Percentiles rank a stretch among this genome's conserved stretches.
Evolutionary conservation across 208 protist species (phyloP).

Genomic region (Strigomonas culicis): DNA sequence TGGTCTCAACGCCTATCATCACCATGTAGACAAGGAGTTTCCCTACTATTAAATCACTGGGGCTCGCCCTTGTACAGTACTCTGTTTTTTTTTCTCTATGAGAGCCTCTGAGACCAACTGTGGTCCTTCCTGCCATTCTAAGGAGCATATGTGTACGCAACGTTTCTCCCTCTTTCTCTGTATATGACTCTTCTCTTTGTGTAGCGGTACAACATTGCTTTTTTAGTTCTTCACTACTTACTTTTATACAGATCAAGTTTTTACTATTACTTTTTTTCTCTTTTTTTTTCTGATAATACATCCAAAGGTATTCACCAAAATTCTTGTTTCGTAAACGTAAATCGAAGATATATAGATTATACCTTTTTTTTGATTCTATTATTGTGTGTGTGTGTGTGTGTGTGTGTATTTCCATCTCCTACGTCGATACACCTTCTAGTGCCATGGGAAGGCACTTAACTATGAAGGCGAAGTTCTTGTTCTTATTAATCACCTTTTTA

Average conservation of each 20-base stretch:
- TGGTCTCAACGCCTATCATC: constrained; percentile 78
- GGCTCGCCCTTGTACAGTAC: background rate
- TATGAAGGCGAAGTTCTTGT: too few relatives aligned
- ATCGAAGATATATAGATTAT: too few relatives aligned
- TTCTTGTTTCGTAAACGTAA: too few relatives aligned
- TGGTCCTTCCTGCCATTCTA: background rate
- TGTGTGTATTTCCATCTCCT: too few relatives aligned
- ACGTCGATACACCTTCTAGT: too few relatives aligned
- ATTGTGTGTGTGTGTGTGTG: too few relatives aligned
- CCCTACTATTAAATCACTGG: constrained; percentile 56
- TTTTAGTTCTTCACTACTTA: background rate
- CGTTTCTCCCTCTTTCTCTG: background rate
- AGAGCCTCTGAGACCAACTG: background rate
- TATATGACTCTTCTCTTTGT: background rate
- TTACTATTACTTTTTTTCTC: background rate
- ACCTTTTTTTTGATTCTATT: too few relatives aligned
- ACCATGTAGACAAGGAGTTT: constrained; percentile 47
- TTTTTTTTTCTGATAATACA: too few relatives aligned
- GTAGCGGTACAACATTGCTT: background rate
- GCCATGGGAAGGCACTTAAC: too few relatives aligned
- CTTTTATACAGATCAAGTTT: too few relatives aligned
- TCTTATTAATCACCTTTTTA: too few relatives aligned
- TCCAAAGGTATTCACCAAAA: too few relatives aligned
- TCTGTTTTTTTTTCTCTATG: constrained; percentile 1
- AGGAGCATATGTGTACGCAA: background rate